Evolutionary conservation across 176 grass and related monocot species (phyloP), one percentile per base, ranked within the genome.

Genomic region (Aegilops tauschii): DNA sequence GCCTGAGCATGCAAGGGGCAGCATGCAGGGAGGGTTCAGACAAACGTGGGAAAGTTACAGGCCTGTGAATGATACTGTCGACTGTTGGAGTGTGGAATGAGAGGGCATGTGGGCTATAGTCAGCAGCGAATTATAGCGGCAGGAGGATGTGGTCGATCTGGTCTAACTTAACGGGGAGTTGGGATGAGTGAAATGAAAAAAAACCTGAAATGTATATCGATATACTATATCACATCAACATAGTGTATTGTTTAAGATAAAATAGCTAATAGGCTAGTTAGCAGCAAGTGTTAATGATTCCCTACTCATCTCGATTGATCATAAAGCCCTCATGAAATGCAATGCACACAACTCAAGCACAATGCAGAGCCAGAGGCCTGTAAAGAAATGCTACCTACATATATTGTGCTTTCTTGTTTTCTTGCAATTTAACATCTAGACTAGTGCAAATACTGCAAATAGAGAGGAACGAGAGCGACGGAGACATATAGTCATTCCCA

Each of bases 21-120:
- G 20, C 39, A 59, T 59, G 56, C 56, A 50, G 62, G 16, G 64
- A 75, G 73, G 73, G 45, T 28, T 18, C 84, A 89, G 91, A 89
- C 90, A 91, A 88, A 85, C 44, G 90, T 59, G 28, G 72, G 78
- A 76, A 90, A 87, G 92, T 67, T 92, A 82, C 90, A 90, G 87
- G 76, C 82, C 90, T 88, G 78, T 18, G 32, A 89, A 98, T 98
- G 83, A 98, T 98, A 77, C 37, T 96, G 96, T 98, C 94, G 83
- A 86, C 89, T 90, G 92, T 82, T 82, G 87, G 86, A 93, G 83
- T 84, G 76, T 77, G 87, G 81, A 94, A 86, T 84, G 65, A 88
- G 90, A 80, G 83, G 75, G 20, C 16, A 87, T 95, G 95, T 90
- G 83, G 88, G 58, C 86, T 90, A 83, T 92, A 84, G 93, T 90